Evolutionary conservation across 2,329 filamentous ascomycete genomes (phyloP), one percentile per base, ranked within the genome.

Genomic region (Phaeosphaeria sp.): DNA sequence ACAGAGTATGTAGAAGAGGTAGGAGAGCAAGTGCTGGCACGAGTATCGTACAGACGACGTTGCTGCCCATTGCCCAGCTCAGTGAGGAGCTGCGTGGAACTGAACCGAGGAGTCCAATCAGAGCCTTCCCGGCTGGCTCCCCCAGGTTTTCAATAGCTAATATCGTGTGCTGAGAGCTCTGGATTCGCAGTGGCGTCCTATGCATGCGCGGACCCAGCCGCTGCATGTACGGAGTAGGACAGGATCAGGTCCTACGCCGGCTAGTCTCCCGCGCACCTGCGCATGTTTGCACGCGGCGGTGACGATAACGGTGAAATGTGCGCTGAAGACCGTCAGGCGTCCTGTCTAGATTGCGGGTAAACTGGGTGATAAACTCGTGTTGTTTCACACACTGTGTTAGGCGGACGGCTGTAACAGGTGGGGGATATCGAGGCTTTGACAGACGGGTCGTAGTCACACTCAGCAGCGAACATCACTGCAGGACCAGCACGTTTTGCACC

Each of bases 91-190:
- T 44, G 54, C 43, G 42, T 60, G 53, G 55, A 57, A 53, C 51
- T 57, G 56, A 65, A 57, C 68, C 67, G 67, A 66, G 59, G 61
- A 57, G 55, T 71, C 72, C 71, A 73, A 74, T 74, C 71, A 73
- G 56, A 44, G 50, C 25, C 46, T 61, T 51, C 27, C 44, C 46
- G 52, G 49, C n/a, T 51, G 45, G 42, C 64, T 66, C 55, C 61
- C 67, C 66, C 64, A 64, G 59, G 60, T 65, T 60, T 58, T 49
- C 60, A 63, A 63, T 61, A 59, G 55, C 25, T 49, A 61, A 59
- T 46, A 43, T 8, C 24, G 42, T 45, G 43, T 53, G 53, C 59
- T 47, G 60, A 56, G 57, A 60, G 60, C 61, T 63, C 62, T 61
- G 59, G 60, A 59, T 48, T 54, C 58, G 54, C 15, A 58, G 51